Conservation (phyloP, 345 rosid species). For the Populus davidiana region DNA sequence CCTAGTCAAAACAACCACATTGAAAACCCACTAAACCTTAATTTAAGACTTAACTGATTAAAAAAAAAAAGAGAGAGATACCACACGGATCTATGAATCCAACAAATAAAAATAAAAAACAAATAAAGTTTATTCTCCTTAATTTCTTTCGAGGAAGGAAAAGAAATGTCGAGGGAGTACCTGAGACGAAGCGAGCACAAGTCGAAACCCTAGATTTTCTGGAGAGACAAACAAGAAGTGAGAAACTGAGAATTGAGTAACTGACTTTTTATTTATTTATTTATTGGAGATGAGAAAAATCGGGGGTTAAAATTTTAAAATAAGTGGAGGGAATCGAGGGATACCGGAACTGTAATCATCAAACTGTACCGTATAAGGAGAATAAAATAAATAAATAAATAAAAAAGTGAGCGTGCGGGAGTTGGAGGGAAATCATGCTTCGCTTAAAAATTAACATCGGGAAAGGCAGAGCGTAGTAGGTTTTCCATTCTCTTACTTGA, state of each 20-base stretch:
- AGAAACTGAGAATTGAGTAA: slow-evolving; percentile 18
- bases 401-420: slow-evolving; percentile 9
- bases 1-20: neutral
- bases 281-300: neutral
- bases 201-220: slow-evolving; percentile 18
- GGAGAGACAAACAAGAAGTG: slow-evolving; percentile 9
- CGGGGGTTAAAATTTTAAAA: neutral
- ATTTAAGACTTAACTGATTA: neutral
- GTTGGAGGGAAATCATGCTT: slow-evolving; percentile 35
- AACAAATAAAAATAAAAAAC: neutral
- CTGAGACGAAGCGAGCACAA: slow-evolving; percentile 1
- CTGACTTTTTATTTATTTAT: neutral
- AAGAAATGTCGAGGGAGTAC: neutral
- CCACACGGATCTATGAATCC: neutral
- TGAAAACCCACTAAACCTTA: neutral
- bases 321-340: neutral
- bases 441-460: slow-evolving; percentile 1
- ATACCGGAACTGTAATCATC: neutral
- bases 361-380: neutral
- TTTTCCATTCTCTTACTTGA: neutral
- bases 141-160: neutral
- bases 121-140: neutral
- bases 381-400: neutral
- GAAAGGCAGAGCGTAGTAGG: neutral
- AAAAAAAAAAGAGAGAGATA: neutral